Evolutionary conservation across 1,284 basidiomycete species (phyloP).

Genomic region (Cerrena zonata): DNA sequence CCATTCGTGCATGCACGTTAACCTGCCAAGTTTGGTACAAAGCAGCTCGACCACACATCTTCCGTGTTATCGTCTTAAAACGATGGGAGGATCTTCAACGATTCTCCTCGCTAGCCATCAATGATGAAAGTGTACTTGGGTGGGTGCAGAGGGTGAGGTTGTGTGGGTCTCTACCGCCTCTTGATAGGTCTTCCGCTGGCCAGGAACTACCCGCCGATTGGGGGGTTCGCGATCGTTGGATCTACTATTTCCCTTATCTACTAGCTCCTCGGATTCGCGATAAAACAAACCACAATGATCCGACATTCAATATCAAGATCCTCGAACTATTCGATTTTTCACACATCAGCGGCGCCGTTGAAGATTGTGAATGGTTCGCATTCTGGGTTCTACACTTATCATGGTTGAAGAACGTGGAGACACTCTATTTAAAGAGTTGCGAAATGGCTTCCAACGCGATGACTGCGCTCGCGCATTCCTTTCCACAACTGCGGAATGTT

Average conservation of each 20-base stretch:
- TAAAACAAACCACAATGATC: no score
- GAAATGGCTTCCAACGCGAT: background rate
- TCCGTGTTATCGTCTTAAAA: background rate
- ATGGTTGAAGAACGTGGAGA: background rate
- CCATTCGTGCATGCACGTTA: background rate
- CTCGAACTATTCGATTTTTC: background rate
- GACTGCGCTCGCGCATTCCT: background rate
- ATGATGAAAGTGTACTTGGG: background rate
- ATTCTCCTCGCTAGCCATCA: background rate
- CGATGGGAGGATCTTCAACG: background rate
- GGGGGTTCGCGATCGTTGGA: background rate
- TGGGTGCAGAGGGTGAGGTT: background rate
- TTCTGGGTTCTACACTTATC: background rate
- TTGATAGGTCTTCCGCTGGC: background rate
- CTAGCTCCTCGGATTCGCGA: no score
- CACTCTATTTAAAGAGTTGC: background rate
- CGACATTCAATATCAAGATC: background rate
- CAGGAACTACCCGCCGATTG: background rate
- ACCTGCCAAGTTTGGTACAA: background rate
- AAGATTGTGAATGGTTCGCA: background rate
- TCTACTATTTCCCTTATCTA: background rate
- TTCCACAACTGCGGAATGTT: background rate
- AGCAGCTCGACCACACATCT: background rate
- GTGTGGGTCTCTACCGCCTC: background rate
- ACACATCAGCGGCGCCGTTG: background rate